phyloP scores from a whole-genome alignment of 495 filamentous ascomycete genomes.

The Xylaria flabelliformis region DNA sequence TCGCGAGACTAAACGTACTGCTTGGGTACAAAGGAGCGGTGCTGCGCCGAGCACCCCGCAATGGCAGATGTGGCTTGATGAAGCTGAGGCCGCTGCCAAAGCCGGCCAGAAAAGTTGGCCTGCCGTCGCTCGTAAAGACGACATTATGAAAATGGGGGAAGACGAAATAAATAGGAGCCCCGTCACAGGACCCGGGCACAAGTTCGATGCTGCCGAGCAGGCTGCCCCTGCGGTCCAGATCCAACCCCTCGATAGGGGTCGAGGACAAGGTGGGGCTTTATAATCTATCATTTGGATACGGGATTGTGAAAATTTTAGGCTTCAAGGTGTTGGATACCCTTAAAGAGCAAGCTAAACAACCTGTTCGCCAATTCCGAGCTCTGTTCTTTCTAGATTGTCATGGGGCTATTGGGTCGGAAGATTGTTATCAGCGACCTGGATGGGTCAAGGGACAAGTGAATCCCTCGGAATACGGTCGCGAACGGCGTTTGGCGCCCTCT shows the following conservation, averaged over 20 bases:
- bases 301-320: neutral
- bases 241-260: conserved; percentile 30
- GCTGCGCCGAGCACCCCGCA: conserved; percentile 56
- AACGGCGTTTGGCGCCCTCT: neutral
- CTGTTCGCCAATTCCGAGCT: neutral
- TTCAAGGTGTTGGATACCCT: conserved; percentile 15
- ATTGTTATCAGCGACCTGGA: neutral
- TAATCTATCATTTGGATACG: conserved; percentile 15
- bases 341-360: conserved; percentile 14
- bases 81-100: conserved; percentile 51
- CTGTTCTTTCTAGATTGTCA: neutral
- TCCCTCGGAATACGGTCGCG: neutral
- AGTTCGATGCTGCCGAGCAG: conserved; percentile 40
- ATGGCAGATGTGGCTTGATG: conserved; percentile 60
- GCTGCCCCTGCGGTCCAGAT: conserved; percentile 39
- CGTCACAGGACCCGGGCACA: conserved; percentile 7
- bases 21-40: conserved; percentile 56
- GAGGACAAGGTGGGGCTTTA: conserved; percentile 31
- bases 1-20: conserved; percentile 54
- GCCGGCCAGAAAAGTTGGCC: conserved; percentile 46
- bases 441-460: neutral
- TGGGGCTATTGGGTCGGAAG: neutral
- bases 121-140: conserved; percentile 57
- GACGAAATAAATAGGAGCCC: conserved; percentile 26
- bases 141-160: conserved; percentile 50